Percentiles rank a stretch among this genome's conserved stretches.
Conservation (phyloP, 352 stramenopile species). For the Globisporangium polare region DNA sequence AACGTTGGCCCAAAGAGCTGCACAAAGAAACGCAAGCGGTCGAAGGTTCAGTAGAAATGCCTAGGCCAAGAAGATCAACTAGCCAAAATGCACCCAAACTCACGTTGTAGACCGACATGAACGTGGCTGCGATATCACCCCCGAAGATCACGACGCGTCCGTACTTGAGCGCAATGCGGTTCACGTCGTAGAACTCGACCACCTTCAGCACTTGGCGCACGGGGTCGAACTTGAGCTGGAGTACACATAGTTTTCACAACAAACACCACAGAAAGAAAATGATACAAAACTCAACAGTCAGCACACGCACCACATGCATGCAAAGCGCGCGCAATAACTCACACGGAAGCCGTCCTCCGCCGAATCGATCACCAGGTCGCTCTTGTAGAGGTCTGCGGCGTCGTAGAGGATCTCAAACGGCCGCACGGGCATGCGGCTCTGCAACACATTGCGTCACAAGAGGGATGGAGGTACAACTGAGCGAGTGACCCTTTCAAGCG, state of each 20-base stretch:
- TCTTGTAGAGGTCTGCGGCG: slow-evolving; percentile 56
- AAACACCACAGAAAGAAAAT: background rate
- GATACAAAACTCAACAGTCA: background rate
- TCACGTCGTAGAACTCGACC: slow-evolving; percentile 82
- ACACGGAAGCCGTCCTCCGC: slow-evolving; percentile 70
- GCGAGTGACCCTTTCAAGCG: background rate
- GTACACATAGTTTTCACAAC: background rate
- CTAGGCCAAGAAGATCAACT: background rate
- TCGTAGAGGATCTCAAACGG: slow-evolving; percentile 81
- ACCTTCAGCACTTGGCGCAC: slow-evolving; percentile 60
- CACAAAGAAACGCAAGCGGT: background rate
- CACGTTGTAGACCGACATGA: slow-evolving; percentile 89
- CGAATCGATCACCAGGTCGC: slow-evolving; percentile 58
- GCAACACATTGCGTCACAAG: background rate
- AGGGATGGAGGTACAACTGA: background rate
- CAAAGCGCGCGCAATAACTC: slow-evolving; percentile 1
- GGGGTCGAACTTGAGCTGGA: slow-evolving; percentile 65
- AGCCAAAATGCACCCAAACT: background rate
- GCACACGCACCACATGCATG: background rate
- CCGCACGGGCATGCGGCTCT: slow-evolving; percentile 65
- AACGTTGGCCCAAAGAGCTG: slow-evolving; percentile 86
- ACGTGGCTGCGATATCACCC: slow-evolving; percentile 69
- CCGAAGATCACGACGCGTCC: slow-evolving; percentile 82
- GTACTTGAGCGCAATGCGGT: slow-evolving; percentile 74
- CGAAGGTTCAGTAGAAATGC: background rate